These are phyloP conservation scores for Aspergillus carbonarius DNA, from an alignment of 2,329 filamentous ascomycete species.

Conservation along the genomic window DNA sequence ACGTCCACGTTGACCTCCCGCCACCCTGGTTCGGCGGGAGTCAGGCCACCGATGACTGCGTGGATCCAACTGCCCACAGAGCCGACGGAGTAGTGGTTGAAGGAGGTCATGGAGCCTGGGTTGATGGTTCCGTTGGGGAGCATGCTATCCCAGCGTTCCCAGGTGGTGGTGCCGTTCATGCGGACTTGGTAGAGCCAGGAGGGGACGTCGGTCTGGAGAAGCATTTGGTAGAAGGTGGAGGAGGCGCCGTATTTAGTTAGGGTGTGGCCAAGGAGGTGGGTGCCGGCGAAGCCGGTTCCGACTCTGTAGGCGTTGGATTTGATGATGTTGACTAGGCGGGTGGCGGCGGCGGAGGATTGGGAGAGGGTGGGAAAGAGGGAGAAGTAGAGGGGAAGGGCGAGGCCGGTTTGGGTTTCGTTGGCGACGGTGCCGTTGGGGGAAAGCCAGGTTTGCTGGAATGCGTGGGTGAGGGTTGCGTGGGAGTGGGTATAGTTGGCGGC, in stretches of 20 bases:
- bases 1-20: conserved; percentile 29
- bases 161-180: conserved; percentile 45
- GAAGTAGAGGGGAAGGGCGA: conserved; percentile 27
- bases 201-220: conserved; percentile 35
- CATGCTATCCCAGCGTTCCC: conserved; percentile 48
- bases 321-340: conserved; percentile 17
- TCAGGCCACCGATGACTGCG: conserved; percentile 24
- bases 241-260: conserved; percentile 23
- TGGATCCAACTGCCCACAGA: conserved; percentile 43
- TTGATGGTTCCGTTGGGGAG: conserved; percentile 40
- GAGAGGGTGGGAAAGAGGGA: conserved; percentile 19
- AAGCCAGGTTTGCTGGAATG: conserved; percentile 34
- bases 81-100: conserved; percentile 46
- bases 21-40: conserved; percentile 32
- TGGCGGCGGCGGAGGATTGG: conserved; percentile 5
- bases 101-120: conserved; percentile 44
- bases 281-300: conserved; percentile 38
- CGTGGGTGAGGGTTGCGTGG: conserved; percentile 15
- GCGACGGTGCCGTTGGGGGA: conserved; percentile 27
- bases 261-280: conserved; percentile 30
- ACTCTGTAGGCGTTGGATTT: conserved; percentile 33
- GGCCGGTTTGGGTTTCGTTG: conserved; percentile 35
- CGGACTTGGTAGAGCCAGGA: conserved; percentile 43
- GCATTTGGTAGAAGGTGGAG: conserved; percentile 41
- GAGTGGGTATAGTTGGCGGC: conserved; percentile 23